Conservation (phyloP, 176 grass and related monocot species). For the Rhynchospora tenuis region DNA sequence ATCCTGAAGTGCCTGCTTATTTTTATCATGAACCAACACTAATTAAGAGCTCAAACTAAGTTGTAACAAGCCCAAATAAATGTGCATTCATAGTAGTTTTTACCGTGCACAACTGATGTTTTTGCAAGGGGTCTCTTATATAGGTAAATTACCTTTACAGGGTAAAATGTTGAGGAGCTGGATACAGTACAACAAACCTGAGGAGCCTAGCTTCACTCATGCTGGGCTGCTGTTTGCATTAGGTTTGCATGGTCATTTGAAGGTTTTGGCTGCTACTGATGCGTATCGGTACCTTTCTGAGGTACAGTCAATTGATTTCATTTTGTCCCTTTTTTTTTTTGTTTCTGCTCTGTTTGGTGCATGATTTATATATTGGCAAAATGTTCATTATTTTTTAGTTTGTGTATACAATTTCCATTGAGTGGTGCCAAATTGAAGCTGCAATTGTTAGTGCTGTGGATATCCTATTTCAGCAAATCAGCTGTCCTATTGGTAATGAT, state of each 20-base stretch:
- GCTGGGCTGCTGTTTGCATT: conserved; percentile 91
- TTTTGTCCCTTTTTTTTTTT: not conserved
- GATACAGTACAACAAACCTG: conserved; percentile 95
- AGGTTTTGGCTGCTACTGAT: conserved; percentile 73
- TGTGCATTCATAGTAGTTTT: not conserved
- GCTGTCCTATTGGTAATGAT: not conserved
- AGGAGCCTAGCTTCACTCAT: conserved; percentile 87
- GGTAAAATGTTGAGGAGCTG: conserved; percentile 94
- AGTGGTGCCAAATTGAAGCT: not conserved
- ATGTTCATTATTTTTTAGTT: not conserved
- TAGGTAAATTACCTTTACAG: conserved; percentile 36
- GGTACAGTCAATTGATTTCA: conserved; percentile 31
- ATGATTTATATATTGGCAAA: not conserved
- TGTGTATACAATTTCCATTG: not conserved
- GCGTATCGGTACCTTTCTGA: conserved; percentile 84
- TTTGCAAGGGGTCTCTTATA: not conserved
- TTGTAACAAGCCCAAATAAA: not conserved
- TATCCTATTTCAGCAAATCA: not conserved
- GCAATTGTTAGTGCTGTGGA: not conserved
- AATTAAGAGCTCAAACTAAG: not conserved
- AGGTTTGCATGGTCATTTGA: conserved; percentile 85
- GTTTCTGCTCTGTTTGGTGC: not conserved
- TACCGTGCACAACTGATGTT: not conserved
- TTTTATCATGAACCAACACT: not conserved
- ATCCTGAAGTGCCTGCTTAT: not conserved